Evolutionary conservation across 352 stramenopile genomes (phyloP), one percentile per base, ranked within the genome.

Genomic region (Pythium chondricola): DNA sequence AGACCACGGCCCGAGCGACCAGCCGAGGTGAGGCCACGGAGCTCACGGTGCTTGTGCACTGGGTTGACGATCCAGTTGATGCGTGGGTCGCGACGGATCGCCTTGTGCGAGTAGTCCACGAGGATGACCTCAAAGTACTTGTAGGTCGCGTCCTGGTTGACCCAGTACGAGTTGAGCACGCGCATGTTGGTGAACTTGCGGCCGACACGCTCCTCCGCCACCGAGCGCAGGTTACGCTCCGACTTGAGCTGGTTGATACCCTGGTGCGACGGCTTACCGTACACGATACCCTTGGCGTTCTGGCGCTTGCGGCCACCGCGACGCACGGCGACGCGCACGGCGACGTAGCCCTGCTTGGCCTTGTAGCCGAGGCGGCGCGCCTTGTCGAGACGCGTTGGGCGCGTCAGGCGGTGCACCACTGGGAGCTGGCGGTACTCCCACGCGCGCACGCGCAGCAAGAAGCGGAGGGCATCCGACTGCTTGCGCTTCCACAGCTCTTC

Each of bases 61-160:
- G 96, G 85, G 75, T 98, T 98, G 57, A 82, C 86, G 83, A 99
- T 99, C 97, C 97, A 99, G 84, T 99, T 99, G 78, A 99, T 98
- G 67, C 94, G 94, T 43, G 97, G 83, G 75, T 99, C 97, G 59
- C 97, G 98, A 69, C 97, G 91, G 81, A 99, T 99, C 53, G 86
- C 89, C 66, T 88, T 93, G 86, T 99, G 97, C 62, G 80, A 87
- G 61, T 98, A 95, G 85, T 99, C 97, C 36, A 99, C 95, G 38
- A 98, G 70, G 76, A 99, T 99, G 61, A 99, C 83, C 86, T 99
- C 97, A 63, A 98, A 99, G 82, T 99, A 99, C 83, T 99, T 99
- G 96, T 99, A 99, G 61, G 97, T 99, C 27, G 97, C 96, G 74
- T 99, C 97, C 68, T 99, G 95, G 87, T 99, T 99, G 63, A 99